Evolutionary conservation across 108 stramenopile genomes (phyloP), one percentile per base, ranked within the genome.

Genomic region (Mayamaea pseudoterrestris): DNA sequence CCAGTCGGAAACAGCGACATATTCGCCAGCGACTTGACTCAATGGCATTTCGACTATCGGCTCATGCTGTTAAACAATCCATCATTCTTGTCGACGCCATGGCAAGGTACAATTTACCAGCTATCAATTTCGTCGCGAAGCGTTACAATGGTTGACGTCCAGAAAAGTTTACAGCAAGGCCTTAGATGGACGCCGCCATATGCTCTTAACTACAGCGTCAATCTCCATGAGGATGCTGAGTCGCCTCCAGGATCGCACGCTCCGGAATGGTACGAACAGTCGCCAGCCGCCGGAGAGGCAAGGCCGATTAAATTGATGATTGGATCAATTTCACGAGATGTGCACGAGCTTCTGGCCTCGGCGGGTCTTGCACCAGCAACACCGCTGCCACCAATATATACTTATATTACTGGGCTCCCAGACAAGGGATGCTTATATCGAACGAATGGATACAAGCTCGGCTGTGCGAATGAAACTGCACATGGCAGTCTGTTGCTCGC

Each of bases 211-310:
- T 18, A 0, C 2, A 34, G 31, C 6, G 25, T 47, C n/a, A 20
- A 12, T n/a, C 56, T 71, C 21, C 13, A 57, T 30, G 69, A 71
- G 44, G 69, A 71, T 60, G 63, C 69, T 4, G 48, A 53, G 40
- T 18, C 21, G 7, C 17, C 26, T 4, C 49, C 63, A 1, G 63
- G 25, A 45, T 49, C 43, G 23, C 63, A 63, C 29, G 23, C 11
- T 2, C 25, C 30, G 1, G 28, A 40, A 16, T 63, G 61, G 61
- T 63, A 63, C 27, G 28, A 25, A 21, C 22, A 14, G 24, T 26
- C 1, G 4, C 41, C 16, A 20, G 17, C 13, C 43, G 53, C 18
- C 35, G 44, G 21, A 45, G 26, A 45, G 14, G 14, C 44, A 5
- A 20, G 37, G 8, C 3, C 18, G 20, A 39, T 39, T 39, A 20